These are phyloP conservation scores for Xylariales sp. DNA, from an alignment of 2,329 filamentous ascomycete species.

Conservation along the genomic window DNA sequence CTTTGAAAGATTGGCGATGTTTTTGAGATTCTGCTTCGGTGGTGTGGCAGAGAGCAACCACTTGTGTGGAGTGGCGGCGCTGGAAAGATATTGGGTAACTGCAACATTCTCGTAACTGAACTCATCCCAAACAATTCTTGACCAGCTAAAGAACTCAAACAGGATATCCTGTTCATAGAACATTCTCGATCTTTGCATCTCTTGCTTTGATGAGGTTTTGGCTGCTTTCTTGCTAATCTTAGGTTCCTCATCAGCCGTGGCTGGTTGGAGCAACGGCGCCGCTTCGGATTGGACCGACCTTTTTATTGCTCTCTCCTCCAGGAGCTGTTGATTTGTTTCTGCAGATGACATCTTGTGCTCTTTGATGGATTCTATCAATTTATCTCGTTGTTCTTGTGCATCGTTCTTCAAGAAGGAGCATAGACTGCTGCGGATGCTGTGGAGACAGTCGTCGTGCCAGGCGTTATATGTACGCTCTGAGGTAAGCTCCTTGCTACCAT, in stretches of 20 bases:
- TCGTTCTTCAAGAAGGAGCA: not conserved
- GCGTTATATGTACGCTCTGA: conserved; percentile 3
- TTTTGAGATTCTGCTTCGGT: conserved; percentile 27
- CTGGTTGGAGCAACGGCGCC: not conserved
- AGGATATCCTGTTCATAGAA: conserved; percentile 13
- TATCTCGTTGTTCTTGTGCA: not conserved
- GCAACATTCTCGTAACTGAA: conserved; percentile 32
- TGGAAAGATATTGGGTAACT: conserved; percentile 27
- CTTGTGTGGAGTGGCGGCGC: conserved; percentile 27
- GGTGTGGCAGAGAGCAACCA: conserved; percentile 42
- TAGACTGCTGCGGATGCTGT: not conserved
- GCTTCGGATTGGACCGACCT: not conserved
- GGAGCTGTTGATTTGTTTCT: not conserved
- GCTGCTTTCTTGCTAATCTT: not conserved
- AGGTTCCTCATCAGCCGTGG: not conserved
- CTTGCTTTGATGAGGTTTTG: too few relatives aligned
- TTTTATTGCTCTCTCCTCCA: too few relatives aligned
- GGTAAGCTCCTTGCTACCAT: not conserved
- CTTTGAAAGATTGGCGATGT: conserved; percentile 28
- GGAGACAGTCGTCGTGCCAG: conserved; percentile 4
- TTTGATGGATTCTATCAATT: not conserved
- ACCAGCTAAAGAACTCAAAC: conserved; percentile 32
- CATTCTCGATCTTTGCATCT: too few relatives aligned
- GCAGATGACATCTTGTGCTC: not conserved
- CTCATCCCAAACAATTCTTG: conserved; percentile 37